Evolutionary conservation across 164 flowering plant genomes (phyloP).

Genomic region (Litsea cubeba): DNA sequence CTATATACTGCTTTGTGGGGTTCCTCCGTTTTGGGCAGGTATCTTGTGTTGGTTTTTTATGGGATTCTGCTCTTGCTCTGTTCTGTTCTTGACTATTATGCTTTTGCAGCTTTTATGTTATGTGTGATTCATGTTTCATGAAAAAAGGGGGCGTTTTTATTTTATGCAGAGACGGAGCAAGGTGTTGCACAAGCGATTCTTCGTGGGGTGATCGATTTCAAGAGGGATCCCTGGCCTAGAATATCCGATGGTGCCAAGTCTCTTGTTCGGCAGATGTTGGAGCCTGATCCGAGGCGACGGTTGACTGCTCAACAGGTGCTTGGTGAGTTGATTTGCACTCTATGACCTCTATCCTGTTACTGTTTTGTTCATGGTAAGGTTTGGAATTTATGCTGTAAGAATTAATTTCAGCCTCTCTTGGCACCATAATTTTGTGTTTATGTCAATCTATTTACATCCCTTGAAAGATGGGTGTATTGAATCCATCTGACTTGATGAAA

Average conservation of each 20-base stretch:
- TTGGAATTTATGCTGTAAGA: not conserved
- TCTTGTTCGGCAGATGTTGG: slow-evolving; percentile 88
- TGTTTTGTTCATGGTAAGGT: not conserved
- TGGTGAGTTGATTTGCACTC: slow-evolving; percentile 42
- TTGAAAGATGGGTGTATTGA: not conserved
- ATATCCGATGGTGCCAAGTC: slow-evolving; percentile 86
- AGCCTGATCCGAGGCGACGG: slow-evolving; percentile 74
- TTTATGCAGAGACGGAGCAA: slow-evolving; percentile 73
- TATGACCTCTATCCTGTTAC: not conserved
- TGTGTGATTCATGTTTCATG: not conserved
- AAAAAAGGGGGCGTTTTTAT: not conserved
- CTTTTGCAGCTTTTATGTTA: not conserved
- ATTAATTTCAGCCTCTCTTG: not conserved
- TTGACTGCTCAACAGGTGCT: slow-evolving; percentile 95
- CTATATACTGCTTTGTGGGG: slow-evolving; percentile 81
- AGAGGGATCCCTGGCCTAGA: slow-evolving; percentile 99
- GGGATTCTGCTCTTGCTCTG: not conserved
- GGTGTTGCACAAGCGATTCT: slow-evolving; percentile 95
- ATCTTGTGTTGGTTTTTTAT: not conserved
- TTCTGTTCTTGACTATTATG: not conserved
- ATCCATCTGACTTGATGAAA: not conserved
- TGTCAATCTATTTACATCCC: not conserved
- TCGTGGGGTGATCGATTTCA: slow-evolving; percentile 77
- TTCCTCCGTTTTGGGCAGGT: slow-evolving; percentile 97
- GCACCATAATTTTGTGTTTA: not conserved